Percentiles rank a stretch among this genome's conserved stretches.
phyloP scores from a whole-genome alignment of 768 basidiomycete genomes.

The Rhizopogon rudus region DNA sequence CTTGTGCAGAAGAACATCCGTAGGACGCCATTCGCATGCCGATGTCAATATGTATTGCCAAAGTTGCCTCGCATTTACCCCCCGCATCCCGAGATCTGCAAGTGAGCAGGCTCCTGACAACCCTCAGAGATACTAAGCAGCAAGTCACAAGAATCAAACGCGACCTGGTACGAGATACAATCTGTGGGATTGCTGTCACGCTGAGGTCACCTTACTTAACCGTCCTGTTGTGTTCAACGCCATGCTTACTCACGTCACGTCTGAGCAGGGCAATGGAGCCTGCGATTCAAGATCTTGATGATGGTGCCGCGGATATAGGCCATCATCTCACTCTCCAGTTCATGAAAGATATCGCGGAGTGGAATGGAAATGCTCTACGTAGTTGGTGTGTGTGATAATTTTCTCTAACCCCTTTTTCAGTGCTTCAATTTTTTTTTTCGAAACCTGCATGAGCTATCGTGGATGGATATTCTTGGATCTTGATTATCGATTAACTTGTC shows the following conservation, averaged over 20 bases:
- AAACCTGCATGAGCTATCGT: too few species aligned
- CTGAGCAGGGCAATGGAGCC: conserved; percentile 39
- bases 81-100: conserved; percentile 56
- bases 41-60: conserved; percentile 79
- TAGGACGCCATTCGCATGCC: conserved; percentile 89
- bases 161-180: conserved; percentile 77
- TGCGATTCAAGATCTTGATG: conserved; percentile 62
- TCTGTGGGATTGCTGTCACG: conserved; percentile 71
- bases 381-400: too few species aligned
- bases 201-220: conserved; percentile 75
- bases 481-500: too few species aligned
- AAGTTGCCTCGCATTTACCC: conserved; percentile 80
- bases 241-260: conserved; percentile 72
- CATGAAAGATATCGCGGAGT: too few species aligned
- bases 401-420: too few species aligned
- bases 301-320: conserved; percentile 64
- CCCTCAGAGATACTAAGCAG: conserved; percentile 89
- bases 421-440: too few species aligned
- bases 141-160: conserved; percentile 84
- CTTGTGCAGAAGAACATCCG: conserved; percentile 80
- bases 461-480: too few species aligned
- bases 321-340: too few species aligned
- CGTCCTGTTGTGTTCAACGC: conserved; percentile 71
- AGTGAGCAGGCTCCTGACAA: conserved; percentile 71
- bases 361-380: too few species aligned